Percentiles rank a stretch among this genome's conserved stretches.
These are phyloP conservation scores for Vitis hybrid DNA, from an alignment of 177 flowering plant species.

Conservation along the genomic window DNA sequence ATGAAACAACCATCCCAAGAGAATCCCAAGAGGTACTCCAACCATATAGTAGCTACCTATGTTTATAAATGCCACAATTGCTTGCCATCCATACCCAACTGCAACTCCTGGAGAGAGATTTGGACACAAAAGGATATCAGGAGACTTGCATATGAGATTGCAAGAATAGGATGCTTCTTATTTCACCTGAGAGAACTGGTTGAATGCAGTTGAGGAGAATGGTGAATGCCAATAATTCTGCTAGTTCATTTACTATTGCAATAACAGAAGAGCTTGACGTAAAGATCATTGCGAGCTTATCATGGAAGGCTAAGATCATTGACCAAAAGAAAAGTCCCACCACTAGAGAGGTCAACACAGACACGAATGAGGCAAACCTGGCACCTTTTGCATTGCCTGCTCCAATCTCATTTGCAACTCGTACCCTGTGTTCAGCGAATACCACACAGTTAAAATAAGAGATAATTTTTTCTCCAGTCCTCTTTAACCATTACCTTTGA, in stretches of 20 bases:
- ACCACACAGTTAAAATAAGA: not conserved
- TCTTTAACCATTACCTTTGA: too few species aligned
- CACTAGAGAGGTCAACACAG: slow-evolving; percentile 33
- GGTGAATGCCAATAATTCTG: slow-evolving; percentile 48
- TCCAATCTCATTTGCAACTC: slow-evolving; percentile 65
- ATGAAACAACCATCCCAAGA: slow-evolving; percentile 31
- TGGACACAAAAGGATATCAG: not conserved
- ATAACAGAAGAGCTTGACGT: slow-evolving; percentile 37
- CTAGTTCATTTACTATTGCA: slow-evolving; percentile 32
- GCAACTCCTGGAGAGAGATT: slow-evolving; percentile 39
- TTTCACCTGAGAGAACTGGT: slow-evolving; percentile 55
- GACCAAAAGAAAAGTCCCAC: slow-evolving; percentile 44
- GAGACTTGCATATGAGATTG: not conserved
- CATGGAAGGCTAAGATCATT: slow-evolving; percentile 32
- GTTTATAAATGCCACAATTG: slow-evolving; percentile 42
- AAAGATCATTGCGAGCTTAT: slow-evolving; percentile 42
- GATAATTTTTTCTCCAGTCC: not conserved
- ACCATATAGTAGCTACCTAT: slow-evolving; percentile 44
- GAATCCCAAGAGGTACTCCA: slow-evolving; percentile 47
- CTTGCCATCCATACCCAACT: slow-evolving; percentile 61
- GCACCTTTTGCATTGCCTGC: slow-evolving; percentile 64
- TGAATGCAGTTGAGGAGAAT: slow-evolving; percentile 62
- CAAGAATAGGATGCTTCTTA: not conserved
- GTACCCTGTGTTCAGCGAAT: slow-evolving; percentile 34
- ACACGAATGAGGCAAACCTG: slow-evolving; percentile 49